These are phyloP conservation scores for Suillus decipiens DNA, from an alignment of 768 basidiomycete species.

Conservation along the genomic window DNA sequence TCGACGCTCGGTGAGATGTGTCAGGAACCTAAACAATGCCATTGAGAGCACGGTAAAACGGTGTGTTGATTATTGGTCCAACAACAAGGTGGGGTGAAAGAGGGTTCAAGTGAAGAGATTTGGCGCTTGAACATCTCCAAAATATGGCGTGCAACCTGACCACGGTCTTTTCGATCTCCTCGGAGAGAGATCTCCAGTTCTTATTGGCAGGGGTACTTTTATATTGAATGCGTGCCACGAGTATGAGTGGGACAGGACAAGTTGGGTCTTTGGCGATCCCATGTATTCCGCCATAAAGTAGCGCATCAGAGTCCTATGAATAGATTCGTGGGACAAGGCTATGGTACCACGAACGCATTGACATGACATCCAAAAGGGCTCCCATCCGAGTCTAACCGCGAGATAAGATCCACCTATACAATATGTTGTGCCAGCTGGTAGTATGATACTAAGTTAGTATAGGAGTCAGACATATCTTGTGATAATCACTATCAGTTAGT, in stretches of 20 bases:
- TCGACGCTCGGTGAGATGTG: background rate
- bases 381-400: background rate
- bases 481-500: background rate
- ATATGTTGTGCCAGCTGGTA: background rate
- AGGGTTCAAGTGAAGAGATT: background rate
- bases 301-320: background rate
- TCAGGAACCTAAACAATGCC: background rate
- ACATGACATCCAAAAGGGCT: background rate
- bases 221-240: background rate
- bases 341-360: too few relatives aligned
- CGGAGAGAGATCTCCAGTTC: background rate
- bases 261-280: background rate
- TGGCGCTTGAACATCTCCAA: constrained; percentile 1
- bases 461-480: background rate
- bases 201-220: background rate
- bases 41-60: background rate
- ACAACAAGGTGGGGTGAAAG: background rate
- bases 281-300: background rate
- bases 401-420: background rate
- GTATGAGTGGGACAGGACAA: background rate
- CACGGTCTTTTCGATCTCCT: background rate
- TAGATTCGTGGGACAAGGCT: background rate
- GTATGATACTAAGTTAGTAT: too few relatives aligned
- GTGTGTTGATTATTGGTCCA: background rate
- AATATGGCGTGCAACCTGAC: background rate